A percentile compares a stretch with the other conserved stretches of the same genome.
phyloP scores from a whole-genome alignment of 768 basidiomycete genomes.

The Suillus sp. region DNA sequence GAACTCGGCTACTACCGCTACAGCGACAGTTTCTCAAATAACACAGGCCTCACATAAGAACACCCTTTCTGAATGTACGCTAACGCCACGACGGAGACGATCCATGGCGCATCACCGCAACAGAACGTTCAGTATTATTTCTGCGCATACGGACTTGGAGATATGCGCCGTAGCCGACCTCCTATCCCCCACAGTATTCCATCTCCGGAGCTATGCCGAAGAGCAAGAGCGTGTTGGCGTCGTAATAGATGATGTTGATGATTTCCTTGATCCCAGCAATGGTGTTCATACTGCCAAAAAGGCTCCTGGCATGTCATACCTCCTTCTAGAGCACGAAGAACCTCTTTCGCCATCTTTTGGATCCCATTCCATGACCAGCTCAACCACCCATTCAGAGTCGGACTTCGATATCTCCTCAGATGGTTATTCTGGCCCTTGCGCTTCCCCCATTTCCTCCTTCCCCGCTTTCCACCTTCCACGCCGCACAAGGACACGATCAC shows the following conservation, averaged over 20 bases:
- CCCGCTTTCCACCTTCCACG: constrained; percentile 38
- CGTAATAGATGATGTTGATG: constrained; percentile 33
- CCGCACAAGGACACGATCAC: constrained; percentile 31
- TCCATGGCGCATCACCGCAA: constrained; percentile 26
- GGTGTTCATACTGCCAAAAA: constrained; percentile 15
- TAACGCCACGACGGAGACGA: constrained; percentile 23
- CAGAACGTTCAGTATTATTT: constrained; percentile 46
- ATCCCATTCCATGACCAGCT: constrained; percentile 18
- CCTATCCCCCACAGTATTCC: constrained; percentile 39
- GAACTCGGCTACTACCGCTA: constrained; percentile 14
- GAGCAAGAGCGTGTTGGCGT: constrained; percentile 26
- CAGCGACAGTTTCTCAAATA: constrained; percentile 19
- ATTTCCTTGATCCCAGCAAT: constrained; percentile 32
- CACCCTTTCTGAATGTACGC: constrained; percentile 27
- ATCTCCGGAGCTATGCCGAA: constrained; percentile 24
- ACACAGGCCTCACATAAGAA: constrained; percentile 25
- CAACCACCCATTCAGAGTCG: constrained; percentile 34
- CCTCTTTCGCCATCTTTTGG: constrained; percentile 30
- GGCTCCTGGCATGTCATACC: constrained; percentile 19
- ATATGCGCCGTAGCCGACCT: constrained; percentile 53
- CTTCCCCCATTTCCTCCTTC: constrained; percentile 22
- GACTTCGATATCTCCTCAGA: constrained; percentile 37
- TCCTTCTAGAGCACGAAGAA: constrained; percentile 36
- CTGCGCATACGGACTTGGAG: constrained; percentile 50
- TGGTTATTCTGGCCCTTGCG: constrained; percentile 27